These are phyloP conservation scores for Backusella mclennaniae DNA, from an alignment of 192 early-diverging fungal genomes.

Conservation along the genomic window DNA sequence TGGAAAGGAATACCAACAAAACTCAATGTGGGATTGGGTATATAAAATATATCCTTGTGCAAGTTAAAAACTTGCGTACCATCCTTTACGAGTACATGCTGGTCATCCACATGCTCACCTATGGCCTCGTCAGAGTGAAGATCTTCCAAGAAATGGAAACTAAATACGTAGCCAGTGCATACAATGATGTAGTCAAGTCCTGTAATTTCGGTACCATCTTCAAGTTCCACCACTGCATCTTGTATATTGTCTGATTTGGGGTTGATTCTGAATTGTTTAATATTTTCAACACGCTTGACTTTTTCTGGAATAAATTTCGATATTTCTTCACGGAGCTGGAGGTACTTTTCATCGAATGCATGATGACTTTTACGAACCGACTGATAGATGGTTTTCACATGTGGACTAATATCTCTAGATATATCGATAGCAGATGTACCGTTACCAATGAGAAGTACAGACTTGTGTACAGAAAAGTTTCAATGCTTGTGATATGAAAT, in stretches of 20 bases:
- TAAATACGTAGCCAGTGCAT: conserved; percentile 66
- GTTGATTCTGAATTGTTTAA: background rate
- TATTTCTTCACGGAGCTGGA: background rate
- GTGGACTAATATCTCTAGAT: conserved; percentile 38
- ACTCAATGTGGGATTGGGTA: conserved; percentile 48
- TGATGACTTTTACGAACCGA: conserved; percentile 26
- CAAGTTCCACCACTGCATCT: background rate
- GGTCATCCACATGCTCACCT: background rate
- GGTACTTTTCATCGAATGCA: background rate
- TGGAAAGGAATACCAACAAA: conserved; percentile 59
- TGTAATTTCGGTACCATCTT: conserved; percentile 28
- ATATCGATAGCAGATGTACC: conserved; percentile 52
- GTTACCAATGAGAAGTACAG: conserved; percentile 53
- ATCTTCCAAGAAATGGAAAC: conserved; percentile 59
- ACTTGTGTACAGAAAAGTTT: conserved; percentile 10
- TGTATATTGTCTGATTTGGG: background rate
- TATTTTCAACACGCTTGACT: background rate
- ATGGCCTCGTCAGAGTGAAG: conserved; percentile 40
- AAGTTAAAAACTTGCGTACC: background rate
- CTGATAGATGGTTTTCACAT: conserved; percentile 36
- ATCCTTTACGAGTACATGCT: background rate
- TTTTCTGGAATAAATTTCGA: background rate
- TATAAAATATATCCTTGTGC: conserved; percentile 39
- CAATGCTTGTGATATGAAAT: background rate
- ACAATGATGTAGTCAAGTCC: conserved; percentile 53